phyloP scores from a whole-genome alignment of 495 filamentous ascomycete species.

The Podospora pseudoanserina region DNA sequence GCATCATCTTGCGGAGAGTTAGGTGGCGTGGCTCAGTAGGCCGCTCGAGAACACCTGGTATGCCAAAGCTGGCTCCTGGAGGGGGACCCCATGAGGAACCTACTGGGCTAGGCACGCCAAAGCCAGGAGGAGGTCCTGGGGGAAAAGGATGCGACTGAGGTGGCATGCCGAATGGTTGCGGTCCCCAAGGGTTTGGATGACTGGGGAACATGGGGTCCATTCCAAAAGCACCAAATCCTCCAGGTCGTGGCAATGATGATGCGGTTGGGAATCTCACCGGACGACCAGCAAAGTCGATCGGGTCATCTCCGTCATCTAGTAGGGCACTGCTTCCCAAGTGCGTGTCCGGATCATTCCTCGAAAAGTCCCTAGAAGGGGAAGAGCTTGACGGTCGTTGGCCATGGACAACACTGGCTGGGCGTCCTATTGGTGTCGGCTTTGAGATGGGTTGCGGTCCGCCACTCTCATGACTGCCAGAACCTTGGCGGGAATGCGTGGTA shows the following conservation, averaged over 20 bases:
- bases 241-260: not conserved
- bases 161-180: slow-evolving; percentile 10
- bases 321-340: slow-evolving; percentile 92
- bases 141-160: slow-evolving; percentile 22
- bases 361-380: slow-evolving; percentile 48
- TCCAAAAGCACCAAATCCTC: slow-evolving; percentile 22
- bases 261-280: slow-evolving; percentile 25
- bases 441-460: slow-evolving; percentile 60
- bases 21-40: slow-evolving; percentile 37
- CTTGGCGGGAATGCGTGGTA: slow-evolving; percentile 44
- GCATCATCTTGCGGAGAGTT: slow-evolving; percentile 48
- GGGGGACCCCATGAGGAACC: slow-evolving; percentile 28
- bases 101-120: slow-evolving; percentile 19
- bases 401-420: slow-evolving; percentile 69
- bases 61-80: slow-evolving; percentile 29
- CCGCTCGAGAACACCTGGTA: slow-evolving; percentile 31
- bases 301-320: slow-evolving; percentile 72
- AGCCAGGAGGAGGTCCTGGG: slow-evolving; percentile 25
- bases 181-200: slow-evolving; percentile 30
- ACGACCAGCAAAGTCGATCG: slow-evolving; percentile 26
- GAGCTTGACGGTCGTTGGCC: slow-evolving; percentile 32
- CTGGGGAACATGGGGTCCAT: slow-evolving; percentile 26
- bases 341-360: slow-evolving; percentile 58
- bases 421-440: slow-evolving; percentile 81
- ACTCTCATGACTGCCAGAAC: slow-evolving; percentile 43